phyloP scores from a whole-genome alignment of 2,329 filamentous ascomycete genomes.

The Aureobasidium uvarum region DNA sequence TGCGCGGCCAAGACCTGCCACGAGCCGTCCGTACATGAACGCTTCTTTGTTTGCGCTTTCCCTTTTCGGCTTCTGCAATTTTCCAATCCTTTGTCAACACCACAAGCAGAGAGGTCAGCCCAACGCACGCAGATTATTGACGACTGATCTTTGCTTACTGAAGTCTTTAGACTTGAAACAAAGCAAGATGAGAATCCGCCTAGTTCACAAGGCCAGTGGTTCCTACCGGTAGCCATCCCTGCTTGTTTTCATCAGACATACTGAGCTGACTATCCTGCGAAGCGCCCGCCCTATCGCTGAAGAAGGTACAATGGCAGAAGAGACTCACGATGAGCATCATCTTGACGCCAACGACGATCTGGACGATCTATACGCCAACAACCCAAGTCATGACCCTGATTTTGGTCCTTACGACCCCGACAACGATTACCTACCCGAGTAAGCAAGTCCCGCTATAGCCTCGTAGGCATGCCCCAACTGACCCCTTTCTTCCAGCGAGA shows the following conservation, averaged over 20 bases:
- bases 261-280: neutral
- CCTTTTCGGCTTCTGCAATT: neutral
- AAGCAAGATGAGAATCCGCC: neutral
- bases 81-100: neutral
- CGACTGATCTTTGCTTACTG: neutral
- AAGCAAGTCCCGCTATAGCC: neutral
- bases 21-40: neutral
- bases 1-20: neutral
- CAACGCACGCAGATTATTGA: neutral
- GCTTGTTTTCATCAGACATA: neutral
- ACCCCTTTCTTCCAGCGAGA: neutral
- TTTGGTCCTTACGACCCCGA: neutral
- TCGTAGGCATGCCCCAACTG: neutral
- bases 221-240: neutral
- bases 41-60: neutral
- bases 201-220: neutral
- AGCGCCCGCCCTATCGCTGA: neutral
- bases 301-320: neutral
- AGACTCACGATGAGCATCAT: too few species aligned
- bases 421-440: neutral
- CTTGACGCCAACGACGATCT: too few species aligned
- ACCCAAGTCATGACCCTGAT: neutral
- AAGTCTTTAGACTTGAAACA: neutral
- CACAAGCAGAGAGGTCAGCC: neutral
- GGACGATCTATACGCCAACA: too few species aligned